Base-by-base conservation (phyloP, 2,329 filamentous ascomycete species). In the Colletotrichum sidae region DNA sequence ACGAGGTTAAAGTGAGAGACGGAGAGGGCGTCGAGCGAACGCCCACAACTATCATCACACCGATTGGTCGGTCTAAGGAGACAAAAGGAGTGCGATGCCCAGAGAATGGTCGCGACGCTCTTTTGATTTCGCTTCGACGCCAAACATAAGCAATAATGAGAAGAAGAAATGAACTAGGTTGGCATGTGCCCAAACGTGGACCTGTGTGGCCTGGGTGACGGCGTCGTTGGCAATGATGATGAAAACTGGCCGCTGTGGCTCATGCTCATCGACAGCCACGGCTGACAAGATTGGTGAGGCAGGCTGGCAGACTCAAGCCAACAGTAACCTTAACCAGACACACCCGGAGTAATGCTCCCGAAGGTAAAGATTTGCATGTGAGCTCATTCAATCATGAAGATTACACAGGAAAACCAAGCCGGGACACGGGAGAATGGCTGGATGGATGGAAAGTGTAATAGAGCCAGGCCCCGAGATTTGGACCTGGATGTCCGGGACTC, bases 1-100 rank as follows among this genome's bases (percentile, higher is more conserved):
- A 89, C 83, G 87, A 90, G 88, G 88, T 90, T 90, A 89, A 90
- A 90, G 88, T 88, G 83, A 88, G 83, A 83, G 81, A 84, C 76
- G 83, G 82, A 80, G 79, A 80, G 79, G 80, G 86, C 86, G 88
- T 90, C 83, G 88, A 90, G 88, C 83, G 82, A 81, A 83, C 81
- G 77, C 80, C 78, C 75, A 69, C 77, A 77, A 73, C 59, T 69
- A 72, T 66, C 25, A 25, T 25, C 68, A 72, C 69, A 65, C 65
- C 69, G 72, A 72, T 68, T 72, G 73, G 72, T 54, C 60, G 73
- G 72, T 54, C 60, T 51, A 37, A 38, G 45, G 60, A 65, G 49
- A 55, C 64, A 67, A 62, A 44, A 65, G 10, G 64, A 67, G 60
- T 59, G 60, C 64, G 60, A 59, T 59, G 60, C 42, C 42, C 25